Base-by-base conservation (phyloP, 371 early-diverging fungal genomes). In the Catenaria anguillulae region DNA sequence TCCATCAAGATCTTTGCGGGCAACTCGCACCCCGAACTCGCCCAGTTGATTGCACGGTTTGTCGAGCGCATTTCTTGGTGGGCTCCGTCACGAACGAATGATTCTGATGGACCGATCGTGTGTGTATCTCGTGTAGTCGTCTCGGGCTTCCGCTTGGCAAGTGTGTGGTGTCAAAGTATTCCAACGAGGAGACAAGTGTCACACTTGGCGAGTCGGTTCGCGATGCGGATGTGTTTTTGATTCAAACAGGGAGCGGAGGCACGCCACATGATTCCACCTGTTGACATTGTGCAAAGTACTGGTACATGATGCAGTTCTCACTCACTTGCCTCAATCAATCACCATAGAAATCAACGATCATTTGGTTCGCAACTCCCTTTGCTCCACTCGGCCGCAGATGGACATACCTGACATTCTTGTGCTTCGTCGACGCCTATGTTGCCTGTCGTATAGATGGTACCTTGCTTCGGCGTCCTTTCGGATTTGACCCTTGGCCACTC, bases 261-360 rank as follows among this genome's bases (percentile, higher is more conserved):
- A 86, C 92, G n/a, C n/a, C n/a, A n/a, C n/a, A n/a, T n/a, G n/a
- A n/a, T n/a, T n/a, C n/a, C n/a, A n/a, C n/a, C n/a, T n/a, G n/a
- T n/a, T n/a, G n/a, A n/a, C n/a, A n/a, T n/a, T n/a, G n/a, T 92
- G 73, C 95, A 97, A 71, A 93, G 73, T 95, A 97, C 72, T 93
- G 95, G 76, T 83, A 91, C 71, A 72, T 96, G 91, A 33, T 55
- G 33, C 48, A n/a, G 23, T 1, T 48, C n/a, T 48, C 6, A n/a
- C n/a, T 48, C 8, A n/a, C n/a, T 4, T 48, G 19, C 8, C 48
- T 23, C 48, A n/a, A 48, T 23, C 21, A 4, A 23, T 46, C n/a
- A n/a, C n/a, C n/a, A n/a, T n/a, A n/a, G 23, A 21, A 17, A 40
- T 40, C 40, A 40, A 5, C 23, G 21, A 46, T 46, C 4, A 10